These are phyloP conservation scores for Elasticomyces elasticus DNA, from an alignment of 495 filamentous ascomycete species.

Conservation along the genomic window DNA sequence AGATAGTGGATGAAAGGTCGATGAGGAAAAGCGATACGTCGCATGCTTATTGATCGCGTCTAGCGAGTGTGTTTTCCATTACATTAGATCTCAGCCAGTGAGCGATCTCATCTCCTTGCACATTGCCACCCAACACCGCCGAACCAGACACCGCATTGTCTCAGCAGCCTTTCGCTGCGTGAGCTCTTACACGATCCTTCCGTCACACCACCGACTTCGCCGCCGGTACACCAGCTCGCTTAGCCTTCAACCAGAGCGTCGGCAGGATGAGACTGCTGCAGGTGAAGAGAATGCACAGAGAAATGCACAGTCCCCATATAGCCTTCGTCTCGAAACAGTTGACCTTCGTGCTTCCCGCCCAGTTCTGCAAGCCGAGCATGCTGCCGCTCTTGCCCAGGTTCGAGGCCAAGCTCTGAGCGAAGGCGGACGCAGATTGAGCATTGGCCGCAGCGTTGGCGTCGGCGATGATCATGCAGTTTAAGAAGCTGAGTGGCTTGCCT, in stretches of 20 bases:
- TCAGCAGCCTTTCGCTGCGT: background rate
- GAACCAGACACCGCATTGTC: too few relatives aligned
- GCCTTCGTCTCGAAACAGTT: conserved; percentile 82
- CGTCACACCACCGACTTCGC: conserved; percentile 5
- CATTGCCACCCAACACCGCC: background rate
- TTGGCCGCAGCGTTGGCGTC: conserved; percentile 27
- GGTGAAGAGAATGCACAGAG: conserved; percentile 45
- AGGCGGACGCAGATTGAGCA: conserved; percentile 31
- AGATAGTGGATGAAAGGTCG: too few relatives aligned
- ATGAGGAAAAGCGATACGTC: background rate
- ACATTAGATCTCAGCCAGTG: background rate
- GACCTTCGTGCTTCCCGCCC: conserved; percentile 54
- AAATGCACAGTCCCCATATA: conserved; percentile 81
- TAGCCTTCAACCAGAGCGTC: conserved; percentile 33
- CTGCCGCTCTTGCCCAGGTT: conserved; percentile 36
- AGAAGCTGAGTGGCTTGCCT: conserved; percentile 69
- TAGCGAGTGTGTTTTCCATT: background rate
- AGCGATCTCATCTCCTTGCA: background rate
- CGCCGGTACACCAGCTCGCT: conserved; percentile 24
- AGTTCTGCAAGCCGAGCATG: conserved; percentile 44
- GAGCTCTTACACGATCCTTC: too few relatives aligned
- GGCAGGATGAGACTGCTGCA: conserved; percentile 31
- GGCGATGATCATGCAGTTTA: conserved; percentile 57
- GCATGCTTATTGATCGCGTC: background rate
- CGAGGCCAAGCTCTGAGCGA: conserved; percentile 25